Percentiles rank a stretch among this genome's conserved stretches.
These are phyloP conservation scores for Jackrogersella multiformis DNA, from an alignment of 495 filamentous ascomycete species.

Conservation along the genomic window DNA sequence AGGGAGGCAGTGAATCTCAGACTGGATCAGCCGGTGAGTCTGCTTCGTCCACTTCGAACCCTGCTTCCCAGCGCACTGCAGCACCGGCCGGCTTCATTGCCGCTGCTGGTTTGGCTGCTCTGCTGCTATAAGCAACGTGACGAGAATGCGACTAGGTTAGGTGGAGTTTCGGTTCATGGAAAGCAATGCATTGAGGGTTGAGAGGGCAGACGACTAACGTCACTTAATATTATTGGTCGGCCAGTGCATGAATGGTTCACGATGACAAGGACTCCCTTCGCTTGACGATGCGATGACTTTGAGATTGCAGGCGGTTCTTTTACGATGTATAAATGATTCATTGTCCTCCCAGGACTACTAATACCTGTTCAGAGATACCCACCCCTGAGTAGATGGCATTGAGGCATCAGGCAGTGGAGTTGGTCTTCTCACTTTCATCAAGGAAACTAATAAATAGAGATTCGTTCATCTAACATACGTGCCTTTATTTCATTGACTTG, in stretches of 20 bases:
- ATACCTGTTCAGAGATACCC: constrained; percentile 48
- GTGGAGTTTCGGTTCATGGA: constrained; percentile 18
- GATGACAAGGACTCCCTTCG: constrained; percentile 32
- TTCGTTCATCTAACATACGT: constrained; percentile 17
- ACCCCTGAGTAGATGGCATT: constrained; percentile 42
- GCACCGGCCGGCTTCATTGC: constrained; percentile 45
- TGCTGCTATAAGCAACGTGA: constrained; percentile 36
- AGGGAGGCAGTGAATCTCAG: background rate
- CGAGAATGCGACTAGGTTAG: background rate
- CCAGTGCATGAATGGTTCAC: constrained; percentile 37
- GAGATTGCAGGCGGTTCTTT: constrained; percentile 36
- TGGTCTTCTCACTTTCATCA: constrained; percentile 43
- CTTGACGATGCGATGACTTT: constrained; percentile 40
- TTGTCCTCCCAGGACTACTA: constrained; percentile 41
- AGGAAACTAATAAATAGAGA: constrained; percentile 44
- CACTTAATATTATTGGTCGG: constrained; percentile 43
- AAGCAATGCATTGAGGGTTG: constrained; percentile 32
- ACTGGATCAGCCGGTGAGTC: background rate
- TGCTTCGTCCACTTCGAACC: constrained; percentile 37
- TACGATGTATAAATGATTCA: constrained; percentile 49
- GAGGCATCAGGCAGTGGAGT: constrained; percentile 42
- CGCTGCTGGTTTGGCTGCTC: constrained; percentile 42
- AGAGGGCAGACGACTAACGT: constrained; percentile 28
- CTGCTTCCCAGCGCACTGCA: constrained; percentile 44
- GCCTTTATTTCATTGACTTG: background rate